These are phyloP conservation scores for Exophiala lecanii-corni DNA, from an alignment of 2,329 filamentous ascomycete species.

Conservation along the genomic window DNA sequence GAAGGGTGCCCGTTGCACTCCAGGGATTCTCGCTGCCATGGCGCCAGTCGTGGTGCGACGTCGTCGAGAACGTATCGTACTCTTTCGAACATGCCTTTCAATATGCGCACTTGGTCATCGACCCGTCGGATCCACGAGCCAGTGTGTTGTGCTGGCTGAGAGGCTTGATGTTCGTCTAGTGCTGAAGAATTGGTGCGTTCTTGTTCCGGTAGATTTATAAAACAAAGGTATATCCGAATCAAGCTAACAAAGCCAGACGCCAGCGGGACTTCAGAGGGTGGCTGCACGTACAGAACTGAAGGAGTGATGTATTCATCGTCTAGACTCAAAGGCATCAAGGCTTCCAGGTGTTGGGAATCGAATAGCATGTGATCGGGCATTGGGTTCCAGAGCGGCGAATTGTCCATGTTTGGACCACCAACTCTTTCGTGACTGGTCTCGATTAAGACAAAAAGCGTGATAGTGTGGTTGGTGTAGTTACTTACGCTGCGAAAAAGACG, in stretches of 20 bases:
- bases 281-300: slow-evolving; percentile 27
- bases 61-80: neutral
- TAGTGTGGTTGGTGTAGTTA: too few relatives aligned
- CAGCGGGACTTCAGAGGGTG: slow-evolving; percentile 5
- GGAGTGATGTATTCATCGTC: slow-evolving; percentile 32
- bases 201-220: neutral
- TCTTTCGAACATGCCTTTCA: neutral
- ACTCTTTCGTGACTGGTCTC: neutral
- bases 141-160: too few relatives aligned
- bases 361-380: neutral
- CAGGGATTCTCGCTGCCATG: neutral
- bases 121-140: too few relatives aligned
- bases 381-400: neutral
- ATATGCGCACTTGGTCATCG: neutral
- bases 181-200: neutral
- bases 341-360: slow-evolving; percentile 30
- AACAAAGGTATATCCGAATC: neutral
- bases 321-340: slow-evolving; percentile 31
- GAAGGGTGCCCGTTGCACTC: too few relatives aligned
- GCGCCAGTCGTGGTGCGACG: neutral
- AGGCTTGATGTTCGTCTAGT: neutral
- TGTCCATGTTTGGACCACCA: neutral
- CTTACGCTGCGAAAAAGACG: neutral
- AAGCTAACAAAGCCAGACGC: neutral
- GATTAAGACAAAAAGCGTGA: too few relatives aligned